Conservation (phyloP, 129 eudicot species). For the Sambucus nigra region DNA sequence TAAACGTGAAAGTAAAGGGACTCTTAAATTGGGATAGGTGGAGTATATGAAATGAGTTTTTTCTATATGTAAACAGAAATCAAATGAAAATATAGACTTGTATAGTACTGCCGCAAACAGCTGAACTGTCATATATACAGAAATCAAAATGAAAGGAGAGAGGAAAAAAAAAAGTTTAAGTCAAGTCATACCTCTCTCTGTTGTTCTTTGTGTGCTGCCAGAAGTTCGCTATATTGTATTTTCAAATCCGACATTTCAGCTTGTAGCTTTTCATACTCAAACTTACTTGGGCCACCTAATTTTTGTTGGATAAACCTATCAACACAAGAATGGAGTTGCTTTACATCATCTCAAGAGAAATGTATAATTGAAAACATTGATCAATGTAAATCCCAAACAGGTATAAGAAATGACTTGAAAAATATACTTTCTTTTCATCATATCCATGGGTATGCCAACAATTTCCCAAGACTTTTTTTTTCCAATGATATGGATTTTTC, state of each 20-base stretch:
- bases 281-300: constrained; percentile 75
- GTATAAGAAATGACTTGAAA: background rate
- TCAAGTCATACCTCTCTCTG: constrained; percentile 50
- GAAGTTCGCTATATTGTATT: constrained; percentile 60
- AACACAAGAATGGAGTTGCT: constrained; percentile 9
- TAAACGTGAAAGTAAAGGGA: too few relatives aligned
- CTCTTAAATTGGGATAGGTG: too few relatives aligned
- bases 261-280: constrained; percentile 82
- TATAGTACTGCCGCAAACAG: too few relatives aligned
- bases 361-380: background rate
- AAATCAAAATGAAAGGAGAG: too few relatives aligned
- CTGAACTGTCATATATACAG: too few relatives aligned
- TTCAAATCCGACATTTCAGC: constrained; percentile 77
- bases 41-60: too few relatives aligned
- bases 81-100: too few relatives aligned
- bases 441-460: constrained; percentile 1
- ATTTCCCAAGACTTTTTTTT: background rate
- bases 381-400: background rate
- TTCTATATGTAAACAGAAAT: too few relatives aligned
- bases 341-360: background rate
- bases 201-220: constrained; percentile 59
- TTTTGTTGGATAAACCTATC: constrained; percentile 84
- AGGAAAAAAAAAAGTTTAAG: too few relatives aligned
- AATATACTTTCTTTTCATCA: background rate
- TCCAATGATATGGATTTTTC: too few relatives aligned